These are phyloP conservation scores for Pisolithus tinctorius DNA, from an alignment of 768 basidiomycete species.

Conservation along the genomic window DNA sequence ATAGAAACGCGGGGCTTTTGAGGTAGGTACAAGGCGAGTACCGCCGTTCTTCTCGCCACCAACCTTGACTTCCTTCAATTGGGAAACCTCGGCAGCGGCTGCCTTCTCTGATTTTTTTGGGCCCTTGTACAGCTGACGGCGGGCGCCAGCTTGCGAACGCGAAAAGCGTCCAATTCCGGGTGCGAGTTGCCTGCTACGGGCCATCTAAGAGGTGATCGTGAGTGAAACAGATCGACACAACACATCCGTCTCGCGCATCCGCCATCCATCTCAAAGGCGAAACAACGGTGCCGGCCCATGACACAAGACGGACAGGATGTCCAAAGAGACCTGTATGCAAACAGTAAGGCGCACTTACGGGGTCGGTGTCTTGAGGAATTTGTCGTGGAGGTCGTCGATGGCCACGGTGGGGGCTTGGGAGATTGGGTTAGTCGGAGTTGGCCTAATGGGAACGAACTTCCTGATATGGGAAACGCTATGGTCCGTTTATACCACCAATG, in stretches of 20 bases:
- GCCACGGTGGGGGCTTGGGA: conserved; percentile 10
- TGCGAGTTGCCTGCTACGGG: conserved; percentile 79
- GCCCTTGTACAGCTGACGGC: conserved; percentile 83
- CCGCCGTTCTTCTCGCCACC: conserved; percentile 89
- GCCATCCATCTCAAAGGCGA: conserved; percentile 29
- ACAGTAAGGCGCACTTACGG: conserved; percentile 29
- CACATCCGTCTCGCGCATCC: conserved; percentile 28
- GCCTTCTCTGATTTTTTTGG: conserved; percentile 69
- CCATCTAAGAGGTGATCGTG: conserved; percentile 49
- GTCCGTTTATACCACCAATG: neutral
- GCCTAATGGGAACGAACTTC: conserved; percentile 17
- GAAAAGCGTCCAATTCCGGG: conserved; percentile 79
- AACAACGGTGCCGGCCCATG: conserved; percentile 4
- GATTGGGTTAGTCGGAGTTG: conserved; percentile 10
- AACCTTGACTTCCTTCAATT: conserved; percentile 71
- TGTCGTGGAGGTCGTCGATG: conserved; percentile 26
- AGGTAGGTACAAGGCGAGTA: conserved; percentile 79
- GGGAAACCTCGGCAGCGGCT: conserved; percentile 49
- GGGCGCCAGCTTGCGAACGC: conserved; percentile 72
- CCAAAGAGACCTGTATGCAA: neutral
- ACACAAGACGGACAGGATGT: neutral
- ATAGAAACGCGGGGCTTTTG: conserved; percentile 87
- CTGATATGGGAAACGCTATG: conserved; percentile 6
- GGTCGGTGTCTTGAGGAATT: conserved; percentile 39
- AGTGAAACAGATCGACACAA: conserved; percentile 8